Percentiles rank a stretch among this genome's conserved stretches.
Evolutionary conservation across 345 rosid species (phyloP).

Genomic region (Salix dunnii): DNA sequence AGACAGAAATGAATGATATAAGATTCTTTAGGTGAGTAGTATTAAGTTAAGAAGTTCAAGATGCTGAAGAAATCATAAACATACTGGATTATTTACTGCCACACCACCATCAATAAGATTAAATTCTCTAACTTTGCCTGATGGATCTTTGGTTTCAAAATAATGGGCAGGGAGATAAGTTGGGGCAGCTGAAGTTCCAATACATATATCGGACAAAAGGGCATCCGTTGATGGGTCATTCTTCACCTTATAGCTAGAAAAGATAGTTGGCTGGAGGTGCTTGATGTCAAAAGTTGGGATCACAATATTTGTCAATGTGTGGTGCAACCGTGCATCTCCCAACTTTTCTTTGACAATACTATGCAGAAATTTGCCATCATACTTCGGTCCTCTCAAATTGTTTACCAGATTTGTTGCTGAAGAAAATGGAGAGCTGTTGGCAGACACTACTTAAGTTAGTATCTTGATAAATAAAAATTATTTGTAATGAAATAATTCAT

Average conservation of each 20-base stretch:
- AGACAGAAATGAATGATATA: background rate
- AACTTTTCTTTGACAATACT: too few relatives aligned
- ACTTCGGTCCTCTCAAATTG: constrained; percentile 40
- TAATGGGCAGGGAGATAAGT: constrained; percentile 54
- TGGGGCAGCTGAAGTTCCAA: constrained; percentile 67
- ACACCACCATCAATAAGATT: constrained; percentile 78
- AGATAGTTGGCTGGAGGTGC: constrained; percentile 60
- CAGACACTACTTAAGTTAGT: too few relatives aligned
- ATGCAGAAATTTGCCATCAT: too few relatives aligned
- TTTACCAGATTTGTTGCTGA: constrained; percentile 33
- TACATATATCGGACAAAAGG: constrained; percentile 51
- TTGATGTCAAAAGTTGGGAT: constrained; percentile 76
- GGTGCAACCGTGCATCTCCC: too few relatives aligned
- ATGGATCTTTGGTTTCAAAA: constrained; percentile 35
- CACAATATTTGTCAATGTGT: constrained; percentile 51
- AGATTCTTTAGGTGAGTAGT: background rate
- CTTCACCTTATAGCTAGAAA: constrained; percentile 49
- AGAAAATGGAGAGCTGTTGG: constrained; percentile 21
- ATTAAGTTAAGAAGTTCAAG: background rate
- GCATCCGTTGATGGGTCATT: constrained; percentile 38
- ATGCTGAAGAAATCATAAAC: background rate
- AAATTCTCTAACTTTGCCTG: constrained; percentile 40
- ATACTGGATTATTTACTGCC: constrained; percentile 69
- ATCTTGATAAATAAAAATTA: background rate
- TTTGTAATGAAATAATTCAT: background rate